phyloP scores from a whole-genome alignment of 1,139 yeast genomes.

The Yarrowia galli region DNA sequence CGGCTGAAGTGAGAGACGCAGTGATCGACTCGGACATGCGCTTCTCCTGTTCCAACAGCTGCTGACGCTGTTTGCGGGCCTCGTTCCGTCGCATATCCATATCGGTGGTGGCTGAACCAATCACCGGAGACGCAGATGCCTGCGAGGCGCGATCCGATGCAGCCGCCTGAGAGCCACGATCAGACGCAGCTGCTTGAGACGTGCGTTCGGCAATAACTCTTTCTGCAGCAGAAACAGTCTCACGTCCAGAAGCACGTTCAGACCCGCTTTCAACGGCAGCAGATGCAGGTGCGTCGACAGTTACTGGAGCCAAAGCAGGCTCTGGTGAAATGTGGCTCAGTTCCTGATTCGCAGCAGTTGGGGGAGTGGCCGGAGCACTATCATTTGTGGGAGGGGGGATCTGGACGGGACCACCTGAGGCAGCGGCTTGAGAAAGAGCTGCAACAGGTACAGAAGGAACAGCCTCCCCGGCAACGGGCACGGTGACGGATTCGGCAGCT shows the following conservation, averaged over 20 bases:
- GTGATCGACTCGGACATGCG: slow-evolving; percentile 12
- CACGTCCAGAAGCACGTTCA: too few species aligned
- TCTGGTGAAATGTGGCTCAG: background rate
- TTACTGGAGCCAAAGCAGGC: slow-evolving; percentile 4
- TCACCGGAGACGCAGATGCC: background rate
- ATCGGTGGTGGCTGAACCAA: background rate
- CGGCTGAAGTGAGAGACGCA: background rate
- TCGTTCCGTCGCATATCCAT: background rate
- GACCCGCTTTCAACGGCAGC: background rate
- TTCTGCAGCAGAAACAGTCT: background rate
- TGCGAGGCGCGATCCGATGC: background rate
- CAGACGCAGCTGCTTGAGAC: background rate
- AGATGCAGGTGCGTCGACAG: slow-evolving; percentile 1
- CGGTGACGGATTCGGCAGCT: background rate
- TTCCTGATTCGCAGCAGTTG: background rate
- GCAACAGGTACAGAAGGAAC: background rate
- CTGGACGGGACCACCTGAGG: background rate
- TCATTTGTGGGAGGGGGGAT: too few species aligned
- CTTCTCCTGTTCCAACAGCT: slow-evolving; percentile 5
- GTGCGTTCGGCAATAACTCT: too few species aligned
- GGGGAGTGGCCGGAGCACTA: background rate
- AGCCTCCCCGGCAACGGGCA: background rate
- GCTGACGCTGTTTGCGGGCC: slow-evolving; percentile 15
- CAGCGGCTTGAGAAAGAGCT: background rate
- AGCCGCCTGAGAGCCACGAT: background rate